A percentile compares a stretch with the other conserved stretches of the same genome.
These are phyloP conservation scores for Volvox reticuliferus DNA, from an alignment of 139 green algal genomes.

Conservation along the genomic window DNA sequence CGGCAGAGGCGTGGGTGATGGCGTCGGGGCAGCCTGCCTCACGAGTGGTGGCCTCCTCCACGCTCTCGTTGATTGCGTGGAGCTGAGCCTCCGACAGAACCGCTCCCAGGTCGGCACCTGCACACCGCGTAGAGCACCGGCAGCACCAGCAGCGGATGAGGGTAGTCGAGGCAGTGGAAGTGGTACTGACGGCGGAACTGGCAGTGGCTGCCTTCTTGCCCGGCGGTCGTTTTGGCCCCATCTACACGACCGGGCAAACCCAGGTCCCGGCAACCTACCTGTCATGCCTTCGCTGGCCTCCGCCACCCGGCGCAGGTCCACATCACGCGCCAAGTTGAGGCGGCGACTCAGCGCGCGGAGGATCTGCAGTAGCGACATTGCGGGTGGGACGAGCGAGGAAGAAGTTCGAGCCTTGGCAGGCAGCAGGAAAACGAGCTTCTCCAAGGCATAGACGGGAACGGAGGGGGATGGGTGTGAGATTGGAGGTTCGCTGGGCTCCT, in stretches of 20 bases:
- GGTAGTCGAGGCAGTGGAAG: background rate
- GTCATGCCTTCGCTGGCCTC: constrained; percentile 64
- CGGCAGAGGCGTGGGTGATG: background rate
- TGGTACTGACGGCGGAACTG: too few species aligned
- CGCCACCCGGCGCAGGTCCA: constrained; percentile 66
- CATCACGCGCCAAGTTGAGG: constrained; percentile 63
- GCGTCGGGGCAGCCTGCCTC: background rate
- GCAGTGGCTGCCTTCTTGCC: too few species aligned
- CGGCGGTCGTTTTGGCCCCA: too few species aligned
- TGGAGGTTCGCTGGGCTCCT: too few species aligned
- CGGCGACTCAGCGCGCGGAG: constrained; percentile 65
- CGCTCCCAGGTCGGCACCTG: constrained; percentile 83
- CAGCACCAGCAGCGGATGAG: background rate
- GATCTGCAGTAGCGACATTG: constrained; percentile 30
- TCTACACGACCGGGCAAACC: too few species aligned
- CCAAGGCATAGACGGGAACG: too few species aligned
- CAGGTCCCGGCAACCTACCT: constrained; percentile 24
- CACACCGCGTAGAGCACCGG: background rate
- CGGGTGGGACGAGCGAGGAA: too few species aligned
- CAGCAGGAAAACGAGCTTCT: too few species aligned
- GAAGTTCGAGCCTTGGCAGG: too few species aligned
- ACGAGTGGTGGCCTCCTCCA: constrained; percentile 55
- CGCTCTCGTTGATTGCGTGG: constrained; percentile 77
- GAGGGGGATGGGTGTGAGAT: too few species aligned
- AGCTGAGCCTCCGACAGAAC: constrained; percentile 89